Percentiles rank a stretch among this genome's conserved stretches.
phyloP scores from a whole-genome alignment of 257 asterid genomes.

The Marsdenia floribunda region DNA sequence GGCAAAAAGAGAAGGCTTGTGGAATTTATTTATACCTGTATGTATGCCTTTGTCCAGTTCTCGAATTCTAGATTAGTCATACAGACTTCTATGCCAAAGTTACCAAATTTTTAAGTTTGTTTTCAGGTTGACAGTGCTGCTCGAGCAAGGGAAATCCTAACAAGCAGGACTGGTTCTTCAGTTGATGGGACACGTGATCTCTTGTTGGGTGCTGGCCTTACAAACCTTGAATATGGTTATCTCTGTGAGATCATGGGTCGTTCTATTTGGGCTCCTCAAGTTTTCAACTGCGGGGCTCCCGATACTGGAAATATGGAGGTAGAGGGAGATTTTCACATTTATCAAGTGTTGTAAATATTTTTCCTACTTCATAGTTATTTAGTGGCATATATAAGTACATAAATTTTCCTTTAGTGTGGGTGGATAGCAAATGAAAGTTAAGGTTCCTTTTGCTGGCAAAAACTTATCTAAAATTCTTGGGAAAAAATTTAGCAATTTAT shows the following conservation, averaged over 20 bases:
- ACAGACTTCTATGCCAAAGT: background rate
- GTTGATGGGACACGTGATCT: slow-evolving; percentile 36
- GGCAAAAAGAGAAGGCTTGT: slow-evolving; percentile 74
- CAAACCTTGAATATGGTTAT: slow-evolving; percentile 91
- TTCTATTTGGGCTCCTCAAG: slow-evolving; percentile 92
- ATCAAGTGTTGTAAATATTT: background rate
- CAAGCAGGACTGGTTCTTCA: slow-evolving; percentile 32
- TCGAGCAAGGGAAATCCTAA: slow-evolving; percentile 64
- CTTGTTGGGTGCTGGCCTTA: slow-evolving; percentile 78
- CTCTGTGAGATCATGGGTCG: slow-evolving; percentile 94
- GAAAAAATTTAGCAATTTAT: background rate
- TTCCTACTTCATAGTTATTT: too few species aligned
- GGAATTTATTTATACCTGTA: slow-evolving; percentile 96
- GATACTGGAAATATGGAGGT: slow-evolving; percentile 99
- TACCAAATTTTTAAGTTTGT: background rate
- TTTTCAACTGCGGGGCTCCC: slow-evolving; percentile 95
- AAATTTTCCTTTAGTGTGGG: background rate
- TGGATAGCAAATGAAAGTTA: background rate
- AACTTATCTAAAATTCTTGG: background rate
- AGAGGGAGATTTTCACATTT: slow-evolving; percentile 16
- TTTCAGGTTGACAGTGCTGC: slow-evolving; percentile 90
- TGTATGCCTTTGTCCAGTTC: slow-evolving; percentile 21
- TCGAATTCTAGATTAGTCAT: slow-evolving; percentile 2
- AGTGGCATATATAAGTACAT: background rate
- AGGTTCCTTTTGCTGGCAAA: background rate